Evolutionary conservation across 495 filamentous ascomycete genomes (phyloP).

Genomic region (Tuber aestivum): DNA sequence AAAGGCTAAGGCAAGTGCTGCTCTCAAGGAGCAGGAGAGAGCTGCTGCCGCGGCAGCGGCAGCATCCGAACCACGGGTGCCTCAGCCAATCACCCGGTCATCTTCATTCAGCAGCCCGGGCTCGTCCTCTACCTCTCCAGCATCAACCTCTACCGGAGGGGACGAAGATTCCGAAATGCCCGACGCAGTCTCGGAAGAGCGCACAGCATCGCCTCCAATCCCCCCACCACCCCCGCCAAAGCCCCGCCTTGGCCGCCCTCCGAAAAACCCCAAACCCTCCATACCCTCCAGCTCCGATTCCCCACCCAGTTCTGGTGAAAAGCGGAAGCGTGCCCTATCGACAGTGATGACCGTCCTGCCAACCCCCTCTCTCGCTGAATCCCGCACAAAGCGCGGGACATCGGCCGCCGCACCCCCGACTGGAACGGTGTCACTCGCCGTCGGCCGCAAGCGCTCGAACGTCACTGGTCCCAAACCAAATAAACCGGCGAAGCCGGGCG

Average conservation of each 20-base stretch:
- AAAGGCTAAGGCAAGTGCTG: slow-evolving; percentile 44
- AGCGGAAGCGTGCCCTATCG: slow-evolving; percentile 28
- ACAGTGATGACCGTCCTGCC: slow-evolving; percentile 10
- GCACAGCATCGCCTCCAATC: background rate
- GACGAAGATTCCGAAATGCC: slow-evolving; percentile 43
- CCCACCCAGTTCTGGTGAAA: background rate
- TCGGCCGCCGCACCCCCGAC: slow-evolving; percentile 10
- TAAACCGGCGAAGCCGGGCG: slow-evolving; percentile 18
- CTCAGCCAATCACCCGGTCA: slow-evolving; percentile 41
- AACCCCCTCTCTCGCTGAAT: slow-evolving; percentile 3
- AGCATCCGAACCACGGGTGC: slow-evolving; percentile 39
- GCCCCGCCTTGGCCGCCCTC: slow-evolving; percentile 27
- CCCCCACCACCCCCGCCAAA: slow-evolving; percentile 20
- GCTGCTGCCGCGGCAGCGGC: slow-evolving; percentile 50
- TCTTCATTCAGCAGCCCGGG: slow-evolving; percentile 21
- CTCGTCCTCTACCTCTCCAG: slow-evolving; percentile 19
- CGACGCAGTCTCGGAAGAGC: slow-evolving; percentile 20
- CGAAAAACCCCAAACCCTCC: slow-evolving; percentile 18
- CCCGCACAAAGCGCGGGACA: slow-evolving; percentile 33
- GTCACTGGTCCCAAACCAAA: slow-evolving; percentile 24
- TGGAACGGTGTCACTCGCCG: background rate
- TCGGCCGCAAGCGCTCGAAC: slow-evolving; percentile 24
- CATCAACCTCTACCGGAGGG: slow-evolving; percentile 35
- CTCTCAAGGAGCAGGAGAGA: slow-evolving; percentile 38
- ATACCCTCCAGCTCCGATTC: slow-evolving; percentile 12